Base-by-base conservation (phyloP, 2,329 filamentous ascomycete species). In the Fusarium aywerte region DNA sequence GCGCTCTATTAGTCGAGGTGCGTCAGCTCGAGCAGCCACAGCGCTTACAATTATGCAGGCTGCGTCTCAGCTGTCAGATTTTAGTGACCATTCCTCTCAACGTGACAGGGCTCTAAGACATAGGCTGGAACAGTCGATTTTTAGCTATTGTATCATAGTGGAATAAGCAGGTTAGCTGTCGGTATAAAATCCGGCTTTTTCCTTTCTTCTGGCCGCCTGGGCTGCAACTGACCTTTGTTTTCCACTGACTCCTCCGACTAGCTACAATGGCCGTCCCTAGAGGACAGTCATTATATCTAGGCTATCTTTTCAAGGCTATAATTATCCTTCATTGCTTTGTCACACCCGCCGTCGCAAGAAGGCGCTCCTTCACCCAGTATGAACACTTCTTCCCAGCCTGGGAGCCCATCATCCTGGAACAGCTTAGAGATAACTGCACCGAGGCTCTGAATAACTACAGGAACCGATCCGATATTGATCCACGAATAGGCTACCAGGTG, bases 311-410 rank as follows among this genome's bases (percentile, higher is more conserved):
- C 2, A 16, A 3, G 1, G 18, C 12, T 12, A 4, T 25, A 4
- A 7, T 36, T 13, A 35, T 56, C 15, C 12, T 67, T 33, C 13
- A 16, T 13, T 25, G n/a, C 11, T 18, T 50, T 16, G 21, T 51
- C 27, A 12, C 36, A 0, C 39, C 65, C 4, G 9, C 38, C 11
- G 11, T 23, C 10, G 65, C 60, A n/a, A 20, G 54, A 20, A 23
- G 50, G 2, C 65, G 65, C 36, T 68, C 65, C 4, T 56, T 39
- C 12, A 33, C 10, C 1, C 65, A 68, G 16, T 68, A 62, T 20
- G 32, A 70, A 2, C 40, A 59, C 9, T 70, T 70, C 43, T 71
- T 71, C 38, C 58, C 65, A n/a, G 65, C 65, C 18, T 69, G 68
- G 68, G 29, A 65, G 1, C 1, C 1, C 8, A 9, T 54, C 9